Percentiles rank a stretch among this genome's conserved stretches.
phyloP scores from a whole-genome alignment of 768 basidiomycete genomes.

The Russula abietina region DNA sequence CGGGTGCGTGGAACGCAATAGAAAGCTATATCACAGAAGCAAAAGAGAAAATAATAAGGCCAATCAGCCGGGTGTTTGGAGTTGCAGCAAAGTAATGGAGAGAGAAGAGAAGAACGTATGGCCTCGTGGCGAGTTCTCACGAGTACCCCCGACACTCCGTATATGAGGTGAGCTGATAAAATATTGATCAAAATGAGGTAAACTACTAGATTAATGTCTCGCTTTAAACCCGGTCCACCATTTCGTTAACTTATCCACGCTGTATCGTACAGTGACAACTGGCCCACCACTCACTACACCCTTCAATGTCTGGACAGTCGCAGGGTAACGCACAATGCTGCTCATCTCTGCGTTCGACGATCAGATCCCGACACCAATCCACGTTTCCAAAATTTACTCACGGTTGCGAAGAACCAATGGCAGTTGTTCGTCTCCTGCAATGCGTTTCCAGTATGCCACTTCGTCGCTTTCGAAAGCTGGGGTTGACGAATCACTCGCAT shows the following conservation, averaged over 20 bases:
- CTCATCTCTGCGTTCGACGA: slow-evolving; percentile 54
- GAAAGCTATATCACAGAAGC: slow-evolving; percentile 18
- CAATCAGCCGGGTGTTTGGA: slow-evolving; percentile 5
- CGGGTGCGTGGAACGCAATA: slow-evolving; percentile 14
- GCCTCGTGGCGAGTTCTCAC: background rate
- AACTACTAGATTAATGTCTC: background rate
- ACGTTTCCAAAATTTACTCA: slow-evolving; percentile 25
- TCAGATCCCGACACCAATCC: background rate
- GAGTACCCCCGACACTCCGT: slow-evolving; percentile 5
- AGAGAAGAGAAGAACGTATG: background rate
- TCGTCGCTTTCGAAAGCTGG: slow-evolving; percentile 56
- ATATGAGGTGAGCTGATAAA: background rate
- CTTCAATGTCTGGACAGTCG: slow-evolving; percentile 79
- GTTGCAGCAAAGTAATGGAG: slow-evolving; percentile 13
- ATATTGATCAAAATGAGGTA: background rate
- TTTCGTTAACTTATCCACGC: slow-evolving; percentile 71
- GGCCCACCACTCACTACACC: slow-evolving; percentile 80
- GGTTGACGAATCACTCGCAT: slow-evolving; percentile 35
- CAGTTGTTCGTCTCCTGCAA: slow-evolving; percentile 61
- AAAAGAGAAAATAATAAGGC: background rate
- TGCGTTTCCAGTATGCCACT: slow-evolving; percentile 63
- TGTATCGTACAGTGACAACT: slow-evolving; percentile 71
- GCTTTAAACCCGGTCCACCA: slow-evolving; percentile 50
- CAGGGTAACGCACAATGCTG: slow-evolving; percentile 74
- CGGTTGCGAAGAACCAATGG: slow-evolving; percentile 48